These are phyloP conservation scores for Aspergillus pseudoglaucus DNA, from an alignment of 2,329 filamentous ascomycete genomes.

Conservation along the genomic window DNA sequence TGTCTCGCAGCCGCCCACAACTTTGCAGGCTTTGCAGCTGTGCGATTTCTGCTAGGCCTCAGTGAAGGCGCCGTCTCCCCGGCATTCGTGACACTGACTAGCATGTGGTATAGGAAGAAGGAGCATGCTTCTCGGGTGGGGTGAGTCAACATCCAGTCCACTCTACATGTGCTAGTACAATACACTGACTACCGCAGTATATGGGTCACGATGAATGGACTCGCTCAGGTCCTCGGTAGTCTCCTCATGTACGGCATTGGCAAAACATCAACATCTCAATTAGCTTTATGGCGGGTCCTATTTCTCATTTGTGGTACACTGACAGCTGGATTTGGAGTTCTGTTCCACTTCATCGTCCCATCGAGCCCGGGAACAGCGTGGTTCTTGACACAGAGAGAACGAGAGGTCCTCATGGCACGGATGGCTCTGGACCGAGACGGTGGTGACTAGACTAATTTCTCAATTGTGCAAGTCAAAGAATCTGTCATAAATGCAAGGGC, in stretches of 20 bases:
- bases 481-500: constrained; percentile 39
- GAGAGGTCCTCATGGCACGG: constrained; percentile 34
- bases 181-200: not conserved
- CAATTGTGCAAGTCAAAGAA: constrained; percentile 39
- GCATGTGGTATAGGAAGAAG: constrained; percentile 29
- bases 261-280: constrained; percentile 11
- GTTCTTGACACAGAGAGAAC: constrained; percentile 41
- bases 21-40: not conserved
- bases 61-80: constrained; percentile 38
- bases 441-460: constrained; percentile 42
- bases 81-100: constrained; percentile 39
- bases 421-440: constrained; percentile 34
- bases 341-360: constrained; percentile 39
- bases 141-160: not conserved
- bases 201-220: constrained; percentile 4
- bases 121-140: constrained; percentile 28
- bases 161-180: not conserved
- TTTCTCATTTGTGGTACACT: constrained; percentile 44
- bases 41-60: constrained; percentile 37
- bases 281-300: constrained; percentile 38
- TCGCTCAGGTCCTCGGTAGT: constrained; percentile 4
- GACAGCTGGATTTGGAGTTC: constrained; percentile 35
- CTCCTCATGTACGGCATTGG: constrained; percentile 3
- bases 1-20: not conserved
- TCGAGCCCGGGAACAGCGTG: constrained; percentile 39